phyloP scores from a whole-genome alignment of 345 rosid genomes.

The Luvunga scandens region DNA sequence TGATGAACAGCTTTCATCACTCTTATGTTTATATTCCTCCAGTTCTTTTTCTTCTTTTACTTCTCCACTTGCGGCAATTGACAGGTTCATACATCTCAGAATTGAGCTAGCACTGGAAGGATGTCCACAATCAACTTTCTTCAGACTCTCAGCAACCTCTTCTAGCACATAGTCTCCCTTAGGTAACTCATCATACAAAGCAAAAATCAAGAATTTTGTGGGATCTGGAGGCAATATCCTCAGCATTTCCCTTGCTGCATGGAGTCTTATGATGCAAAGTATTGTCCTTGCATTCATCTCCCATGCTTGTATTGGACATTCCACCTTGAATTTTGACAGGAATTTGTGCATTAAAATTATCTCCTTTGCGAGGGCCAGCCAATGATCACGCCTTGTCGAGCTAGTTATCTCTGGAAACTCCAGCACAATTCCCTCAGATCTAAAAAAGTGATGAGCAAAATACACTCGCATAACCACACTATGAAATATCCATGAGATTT shows the following conservation, averaged over 20 bases:
- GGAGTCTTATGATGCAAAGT: conserved; percentile 76
- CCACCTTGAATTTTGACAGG: conserved; percentile 43
- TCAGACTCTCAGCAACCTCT: conserved; percentile 64
- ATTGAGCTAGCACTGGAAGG: conserved; percentile 73
- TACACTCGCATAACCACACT: background rate
- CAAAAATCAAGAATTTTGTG: conserved; percentile 72
- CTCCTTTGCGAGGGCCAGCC: conserved; percentile 77
- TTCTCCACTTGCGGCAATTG: conserved; percentile 27
- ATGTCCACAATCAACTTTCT: conserved; percentile 37
- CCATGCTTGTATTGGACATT: conserved; percentile 58
- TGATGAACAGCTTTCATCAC: conserved; percentile 26
- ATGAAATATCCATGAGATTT: background rate
- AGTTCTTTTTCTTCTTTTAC: conserved; percentile 20
- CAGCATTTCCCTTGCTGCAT: conserved; percentile 87
- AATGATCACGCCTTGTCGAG: conserved; percentile 90
- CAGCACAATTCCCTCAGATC: conserved; percentile 73
- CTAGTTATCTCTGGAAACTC: conserved; percentile 97
- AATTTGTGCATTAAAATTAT: conserved; percentile 72
- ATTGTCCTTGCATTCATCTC: conserved; percentile 83
- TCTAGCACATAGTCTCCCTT: conserved; percentile 85
- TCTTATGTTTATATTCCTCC: conserved; percentile 22
- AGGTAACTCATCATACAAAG: conserved; percentile 73
- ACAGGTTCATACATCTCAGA: conserved; percentile 55
- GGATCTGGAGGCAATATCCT: conserved; percentile 79
- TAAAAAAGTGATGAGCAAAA: conserved; percentile 16